Base-by-base conservation (phyloP, 2,329 filamentous ascomycete species). In the Fusarium sp. region DNA sequence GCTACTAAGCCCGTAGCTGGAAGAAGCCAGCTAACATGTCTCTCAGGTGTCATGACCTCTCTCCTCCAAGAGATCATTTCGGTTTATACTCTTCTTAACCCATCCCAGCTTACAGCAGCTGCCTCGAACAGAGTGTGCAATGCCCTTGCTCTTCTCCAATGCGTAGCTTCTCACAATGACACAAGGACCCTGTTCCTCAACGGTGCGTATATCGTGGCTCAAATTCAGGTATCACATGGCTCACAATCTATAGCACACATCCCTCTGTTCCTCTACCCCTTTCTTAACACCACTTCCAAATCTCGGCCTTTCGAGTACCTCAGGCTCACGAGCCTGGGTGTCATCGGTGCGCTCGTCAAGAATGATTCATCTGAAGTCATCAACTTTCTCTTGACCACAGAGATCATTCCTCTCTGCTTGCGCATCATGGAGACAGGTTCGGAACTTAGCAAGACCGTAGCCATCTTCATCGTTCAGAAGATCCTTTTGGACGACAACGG, bases 401-500 rank as follows among this genome's bases (percentile, higher is more conserved):
- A 99, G 84, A 99, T 99, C 76, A 99, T 99, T 65, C 96, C 96
- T 15, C 90, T 99, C 18, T 99, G 96, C 82, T 91, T 99, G 48
- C 92, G 96, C 69, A 99, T 99, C 79, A 99, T 99, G 96, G 96
- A 99, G 86, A 99, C 96, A 0, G 96, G 96, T 55, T 98, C 95
- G 2, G 96, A 99, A 83, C 89, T 99, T 68, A 98, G 95, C 87
- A 99, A 99, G 87, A 99, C 96, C 1, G 96, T 99, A 20, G 96
- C 96, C 65, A 99, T 99, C 78, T 99, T 99, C 86, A 99, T 99
- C 78, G 96, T 99, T 24, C 96, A 99, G 84, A 99, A 99, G 88
- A 99, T 99, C 31, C 85, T 99, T 58, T 89, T 99, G 6, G 96
- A 99, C 80, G 96, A 99, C 78, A 95, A 97, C 78, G 96, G 96